Evolutionary conservation across 2,329 filamentous ascomycete genomes (phyloP).

Genomic region (Aspergillus niger): DNA sequence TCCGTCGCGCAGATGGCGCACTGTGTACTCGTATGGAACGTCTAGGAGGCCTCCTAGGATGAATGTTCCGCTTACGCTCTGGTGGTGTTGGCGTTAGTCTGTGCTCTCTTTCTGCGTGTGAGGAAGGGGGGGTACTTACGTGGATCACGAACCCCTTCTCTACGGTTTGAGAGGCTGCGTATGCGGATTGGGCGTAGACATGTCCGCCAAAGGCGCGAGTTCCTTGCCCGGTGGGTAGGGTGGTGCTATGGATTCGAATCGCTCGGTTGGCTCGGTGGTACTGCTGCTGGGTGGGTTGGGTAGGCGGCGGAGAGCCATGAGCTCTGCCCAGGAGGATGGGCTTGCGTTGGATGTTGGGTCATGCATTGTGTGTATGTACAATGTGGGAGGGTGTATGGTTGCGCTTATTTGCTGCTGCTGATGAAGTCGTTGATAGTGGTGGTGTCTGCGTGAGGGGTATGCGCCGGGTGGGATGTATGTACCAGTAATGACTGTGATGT

Average conservation of each 20-base stretch:
- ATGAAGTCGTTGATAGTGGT: background rate
- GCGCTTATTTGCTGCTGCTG: background rate
- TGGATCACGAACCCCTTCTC: conserved; percentile 53
- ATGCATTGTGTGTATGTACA: background rate
- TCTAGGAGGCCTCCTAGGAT: conserved; percentile 50
- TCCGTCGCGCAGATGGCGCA: conserved; percentile 55
- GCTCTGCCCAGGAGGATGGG: conserved; percentile 29
- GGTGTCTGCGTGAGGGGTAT: too few species aligned
- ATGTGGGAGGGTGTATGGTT: background rate
- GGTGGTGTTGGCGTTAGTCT: conserved; percentile 1
- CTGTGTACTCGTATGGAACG: conserved; percentile 54
- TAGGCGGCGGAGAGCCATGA: conserved; percentile 37
- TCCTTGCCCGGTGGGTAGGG: conserved; percentile 47
- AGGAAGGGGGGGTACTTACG: conserved; percentile 36
- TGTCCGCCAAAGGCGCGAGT: conserved; percentile 57
- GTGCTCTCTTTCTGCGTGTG: background rate
- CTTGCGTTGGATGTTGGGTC: background rate
- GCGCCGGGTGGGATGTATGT: too few species aligned
- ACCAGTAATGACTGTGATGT: too few species aligned
- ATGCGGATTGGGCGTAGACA: conserved; percentile 60
- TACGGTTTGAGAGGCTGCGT: conserved; percentile 59
- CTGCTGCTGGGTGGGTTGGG: conserved; percentile 14
- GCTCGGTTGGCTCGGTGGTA: conserved; percentile 30
- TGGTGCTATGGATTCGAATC: conserved; percentile 30
- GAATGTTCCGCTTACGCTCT: conserved; percentile 58